Evolutionary conservation across 805 yeast species (phyloP).

Genomic region (Torulaspora microellipsoides): DNA sequence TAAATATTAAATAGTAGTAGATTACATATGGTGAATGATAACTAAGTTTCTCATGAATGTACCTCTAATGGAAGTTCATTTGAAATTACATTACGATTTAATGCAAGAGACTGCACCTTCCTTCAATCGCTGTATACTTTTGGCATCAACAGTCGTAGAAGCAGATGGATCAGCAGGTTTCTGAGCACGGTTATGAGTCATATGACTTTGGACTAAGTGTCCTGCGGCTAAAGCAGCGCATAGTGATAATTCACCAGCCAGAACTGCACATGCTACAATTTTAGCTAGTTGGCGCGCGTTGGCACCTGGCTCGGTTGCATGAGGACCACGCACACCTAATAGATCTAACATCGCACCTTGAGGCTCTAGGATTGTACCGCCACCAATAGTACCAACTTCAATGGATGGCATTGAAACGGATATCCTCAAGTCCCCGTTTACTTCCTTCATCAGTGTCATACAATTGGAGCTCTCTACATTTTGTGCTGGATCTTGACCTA

Average conservation of each 20-base stretch:
- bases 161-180: conserved; percentile 36
- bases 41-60: neutral
- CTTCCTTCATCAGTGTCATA: conserved; percentile 89
- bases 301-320: conserved; percentile 86
- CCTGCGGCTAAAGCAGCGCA: conserved; percentile 98
- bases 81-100: conserved; percentile 41
- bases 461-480: conserved; percentile 97
- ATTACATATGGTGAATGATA: too few relatives aligned
- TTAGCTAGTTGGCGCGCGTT: conserved; percentile 92
- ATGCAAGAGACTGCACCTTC: conserved; percentile 78
- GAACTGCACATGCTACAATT: conserved; percentile 88
- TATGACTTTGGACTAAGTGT: conserved; percentile 94
- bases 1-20: too few relatives aligned
- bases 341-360: conserved; percentile 95
- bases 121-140: conserved; percentile 47
- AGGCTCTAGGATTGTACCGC: conserved; percentile 96
- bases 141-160: conserved; percentile 29
- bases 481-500: conserved; percentile 99
- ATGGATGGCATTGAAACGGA: conserved; percentile 99
- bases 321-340: conserved; percentile 94
- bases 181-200: conserved; percentile 84
- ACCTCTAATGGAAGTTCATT: neutral
- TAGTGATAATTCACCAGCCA: conserved; percentile 92
- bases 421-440: conserved; percentile 75
- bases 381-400: conserved; percentile 99